phyloP scores from a whole-genome alignment of 2,329 filamentous ascomycete genomes.

The Aspergillus eucalypticola region DNA sequence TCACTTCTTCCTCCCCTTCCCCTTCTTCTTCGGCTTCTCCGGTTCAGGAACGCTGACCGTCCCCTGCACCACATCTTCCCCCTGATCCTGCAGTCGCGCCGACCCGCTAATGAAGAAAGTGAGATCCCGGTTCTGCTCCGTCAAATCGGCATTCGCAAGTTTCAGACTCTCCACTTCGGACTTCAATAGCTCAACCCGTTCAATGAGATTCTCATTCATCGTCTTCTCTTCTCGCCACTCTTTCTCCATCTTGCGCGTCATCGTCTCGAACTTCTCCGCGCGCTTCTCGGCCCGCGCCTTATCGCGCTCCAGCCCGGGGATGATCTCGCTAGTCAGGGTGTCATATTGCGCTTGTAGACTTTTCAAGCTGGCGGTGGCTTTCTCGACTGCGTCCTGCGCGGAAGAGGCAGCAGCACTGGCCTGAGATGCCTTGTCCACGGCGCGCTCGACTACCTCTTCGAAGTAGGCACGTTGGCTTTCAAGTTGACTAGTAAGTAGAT shows the following conservation, averaged over 20 bases:
- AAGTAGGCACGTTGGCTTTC: conserved; percentile 93
- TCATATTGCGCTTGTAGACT: conserved; percentile 60
- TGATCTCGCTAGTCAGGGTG: conserved; percentile 55
- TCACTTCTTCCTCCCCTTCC: conserved; percentile 24
- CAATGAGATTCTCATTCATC: conserved; percentile 76
- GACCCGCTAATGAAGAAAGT: conserved; percentile 83
- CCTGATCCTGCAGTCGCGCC: conserved; percentile 71
- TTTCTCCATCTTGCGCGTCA: conserved; percentile 74
- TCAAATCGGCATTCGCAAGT: conserved; percentile 67
- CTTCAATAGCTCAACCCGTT: conserved; percentile 69
- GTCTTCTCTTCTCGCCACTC: conserved; percentile 84
- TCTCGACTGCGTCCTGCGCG: conserved; percentile 65
- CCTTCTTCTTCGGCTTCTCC: conserved; percentile 47
- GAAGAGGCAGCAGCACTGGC: conserved; percentile 58
- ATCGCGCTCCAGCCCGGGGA: conserved; percentile 72
- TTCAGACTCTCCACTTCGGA: conserved; percentile 60
- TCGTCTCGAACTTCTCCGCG: conserved; percentile 69
- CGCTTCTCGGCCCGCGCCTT: conserved; percentile 67
- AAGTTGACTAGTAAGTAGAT: conserved; percentile 87
- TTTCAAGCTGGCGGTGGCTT: conserved; percentile 56
- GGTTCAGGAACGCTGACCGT: conserved; percentile 65
- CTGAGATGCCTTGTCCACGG: conserved; percentile 81
- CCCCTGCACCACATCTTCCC: conserved; percentile 74
- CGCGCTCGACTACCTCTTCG: conserved; percentile 85
- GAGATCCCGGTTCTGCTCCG: conserved; percentile 84